Evolutionary conservation across 257 asterid species (phyloP).

Genomic region (Przewalskia tangutica): DNA sequence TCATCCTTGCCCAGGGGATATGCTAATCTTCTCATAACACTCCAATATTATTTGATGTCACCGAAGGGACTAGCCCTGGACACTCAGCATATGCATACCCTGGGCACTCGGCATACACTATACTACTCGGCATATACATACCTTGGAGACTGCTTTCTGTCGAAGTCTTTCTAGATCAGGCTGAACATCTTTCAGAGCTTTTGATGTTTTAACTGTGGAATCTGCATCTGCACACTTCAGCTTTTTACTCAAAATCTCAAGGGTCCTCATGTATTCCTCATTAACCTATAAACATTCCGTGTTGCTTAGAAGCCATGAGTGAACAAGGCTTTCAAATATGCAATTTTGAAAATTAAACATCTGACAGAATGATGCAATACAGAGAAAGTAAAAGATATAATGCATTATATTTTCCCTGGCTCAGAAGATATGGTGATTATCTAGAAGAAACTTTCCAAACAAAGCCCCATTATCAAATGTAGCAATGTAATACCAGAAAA

Average conservation of each 20-base stretch:
- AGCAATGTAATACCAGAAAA: constrained; percentile 3
- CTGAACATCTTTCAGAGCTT: constrained; percentile 82
- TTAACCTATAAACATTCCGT: constrained; percentile 50
- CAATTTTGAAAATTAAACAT: neutral
- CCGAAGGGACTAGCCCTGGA: neutral
- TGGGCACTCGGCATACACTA: neutral
- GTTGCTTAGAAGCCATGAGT: constrained; percentile 10
- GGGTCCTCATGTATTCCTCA: constrained; percentile 86
- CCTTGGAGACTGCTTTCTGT: constrained; percentile 97
- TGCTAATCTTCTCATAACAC: neutral
- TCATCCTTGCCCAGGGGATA: neutral
- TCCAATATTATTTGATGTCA: neutral
- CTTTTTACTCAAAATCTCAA: constrained; percentile 82
- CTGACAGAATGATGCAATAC: neutral
- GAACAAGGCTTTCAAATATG: neutral
- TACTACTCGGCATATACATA: constrained; percentile 12
- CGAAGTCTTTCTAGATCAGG: constrained; percentile 93
- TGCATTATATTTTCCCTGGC: neutral
- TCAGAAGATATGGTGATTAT: neutral
- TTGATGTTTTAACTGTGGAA: constrained; percentile 73
- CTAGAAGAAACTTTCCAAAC: neutral
- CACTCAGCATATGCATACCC: neutral
- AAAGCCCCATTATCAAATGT: neutral
- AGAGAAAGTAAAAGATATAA: neutral
- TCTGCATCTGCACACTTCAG: constrained; percentile 74